Base-by-base conservation (phyloP, 129 eudicot genomes). In the Cynara cardunculus region DNA sequence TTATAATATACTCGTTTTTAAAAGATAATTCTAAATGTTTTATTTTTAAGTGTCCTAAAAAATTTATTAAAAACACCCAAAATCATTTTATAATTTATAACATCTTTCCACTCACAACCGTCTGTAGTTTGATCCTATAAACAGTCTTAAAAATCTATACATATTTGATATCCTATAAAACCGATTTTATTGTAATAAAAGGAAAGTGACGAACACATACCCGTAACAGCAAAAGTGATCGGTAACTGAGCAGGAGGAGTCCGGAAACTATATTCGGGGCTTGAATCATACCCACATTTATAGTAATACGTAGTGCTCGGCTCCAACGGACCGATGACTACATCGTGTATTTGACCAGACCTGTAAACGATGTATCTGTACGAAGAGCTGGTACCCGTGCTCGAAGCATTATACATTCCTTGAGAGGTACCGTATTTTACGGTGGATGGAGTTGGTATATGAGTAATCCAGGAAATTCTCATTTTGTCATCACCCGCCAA, bases 211-310 rank as follows among this genome's bases (percentile, higher is more conserved):
- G 39, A 34, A 34, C 35, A 66, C 26, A 37, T 75, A 92, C 97
- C 94, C 10, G 82, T 41, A 77, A 93, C 78, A 0, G 87, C 87
- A 49, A 93, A 90, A 14, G 82, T 84, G 59, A 93, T 84, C 0
- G 96, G 97, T 41, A 87, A 75, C 53, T 79, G 86, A n/a, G 88
- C 76, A 2, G 97, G 97, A 13, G 97, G 93, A 49, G 97, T 93
- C 73, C 81, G 87, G 81, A 93, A 86, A 64, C 65, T 85, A 74
- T 77, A 80, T 28, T 90, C 93, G 2, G 84, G 90, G 80, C 84
- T 77, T 0, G 90, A 77, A 72, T 77, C 77, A 7, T 62, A 62
- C 22, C 96, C 93, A 71, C 93, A 89, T 14, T 78, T 85, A 75
- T 93, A 93, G 78, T 77, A 90, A 78, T 93, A 89, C 1, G 73